phyloP scores from a whole-genome alignment of 805 yeast genomes.

The Wickerhamiella sergipiensis region DNA sequence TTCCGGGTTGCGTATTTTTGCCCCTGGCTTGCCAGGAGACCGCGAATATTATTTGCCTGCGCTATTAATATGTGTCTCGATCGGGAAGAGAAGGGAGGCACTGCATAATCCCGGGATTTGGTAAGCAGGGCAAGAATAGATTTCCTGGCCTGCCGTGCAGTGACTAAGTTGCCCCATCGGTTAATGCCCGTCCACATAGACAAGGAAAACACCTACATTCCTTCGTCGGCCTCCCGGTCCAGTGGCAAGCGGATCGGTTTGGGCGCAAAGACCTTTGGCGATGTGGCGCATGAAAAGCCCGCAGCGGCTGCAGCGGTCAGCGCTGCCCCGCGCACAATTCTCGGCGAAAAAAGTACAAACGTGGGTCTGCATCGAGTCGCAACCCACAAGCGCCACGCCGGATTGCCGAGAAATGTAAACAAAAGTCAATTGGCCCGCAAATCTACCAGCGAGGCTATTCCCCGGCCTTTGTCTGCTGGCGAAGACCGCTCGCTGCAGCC shows the following conservation, averaged over 20 bases:
- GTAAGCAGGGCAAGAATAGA: no score
- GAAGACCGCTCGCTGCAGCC: neutral
- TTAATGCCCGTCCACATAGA: neutral
- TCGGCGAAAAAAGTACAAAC: neutral
- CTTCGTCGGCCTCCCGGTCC: neutral
- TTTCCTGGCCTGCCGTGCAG: no score
- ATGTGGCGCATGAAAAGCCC: neutral
- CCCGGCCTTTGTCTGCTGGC: neutral
- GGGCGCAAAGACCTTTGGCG: neutral
- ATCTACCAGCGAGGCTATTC: neutral
- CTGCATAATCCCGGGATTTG: no score
- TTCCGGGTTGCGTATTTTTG: neutral
- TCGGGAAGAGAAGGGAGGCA: neutral
- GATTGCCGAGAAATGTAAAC: neutral
- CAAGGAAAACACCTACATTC: neutral
- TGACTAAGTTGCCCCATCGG: neutral
- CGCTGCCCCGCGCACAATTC: neutral
- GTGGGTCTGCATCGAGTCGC: neutral
- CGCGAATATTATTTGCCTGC: neutral
- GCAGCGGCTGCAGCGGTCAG: neutral
- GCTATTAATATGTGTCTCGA: neutral
- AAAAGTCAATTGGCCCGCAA: neutral
- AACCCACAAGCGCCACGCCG: neutral
- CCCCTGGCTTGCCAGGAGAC: neutral
- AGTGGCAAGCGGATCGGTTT: neutral